Base-by-base conservation (phyloP, 179 eudicot species). In the Nepenthes alata region DNA sequence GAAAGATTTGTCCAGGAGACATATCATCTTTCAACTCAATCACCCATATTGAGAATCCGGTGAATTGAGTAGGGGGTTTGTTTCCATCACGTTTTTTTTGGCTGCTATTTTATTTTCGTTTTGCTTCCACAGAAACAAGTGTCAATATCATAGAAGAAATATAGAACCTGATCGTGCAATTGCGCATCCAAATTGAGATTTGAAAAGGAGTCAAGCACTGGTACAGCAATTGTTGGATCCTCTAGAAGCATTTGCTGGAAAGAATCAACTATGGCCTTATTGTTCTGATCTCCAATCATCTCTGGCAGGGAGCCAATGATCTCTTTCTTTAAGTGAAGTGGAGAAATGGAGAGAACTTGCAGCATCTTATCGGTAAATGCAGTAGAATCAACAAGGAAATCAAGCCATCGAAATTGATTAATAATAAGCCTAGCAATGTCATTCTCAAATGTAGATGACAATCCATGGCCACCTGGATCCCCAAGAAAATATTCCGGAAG, bases 391-490 rank as follows among this genome's bases (percentile, higher is more conserved):
- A 77, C 78, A 9, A 77, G 78, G 54, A 82, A 82, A 60, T 82
- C 87, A 58, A 82, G 87, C 87, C 87, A 82, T 35, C 78, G 66
- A 38, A 82, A 79, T 50, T 82, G 87, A 61, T 77, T 79, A 3
- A 82, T 63, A 55, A 79, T 77, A 67, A 82, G 68, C 65, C 80
- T 72, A 12, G 84, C 74, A 15, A 82, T 54, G 65, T 82, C 83
- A 53, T 74, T 81, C 13, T 82, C 74, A 53, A 82, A 60, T 0
- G 77, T 68, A 4, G 65, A 58, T 57, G 76, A 61, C 60, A 45
- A 57, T 47, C 68, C 74, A 60, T 35, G 50, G 60, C 64, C 60
- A 61, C 52, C 68, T 49, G 70, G 53, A 36, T 74, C 72, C 2
- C 3, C 37, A 53, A 73, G 73, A 67, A 79, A 76, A 56, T 67